Conservation (phyloP, 75 land plant genomes). For the Cryptomeria japonica region DNA sequence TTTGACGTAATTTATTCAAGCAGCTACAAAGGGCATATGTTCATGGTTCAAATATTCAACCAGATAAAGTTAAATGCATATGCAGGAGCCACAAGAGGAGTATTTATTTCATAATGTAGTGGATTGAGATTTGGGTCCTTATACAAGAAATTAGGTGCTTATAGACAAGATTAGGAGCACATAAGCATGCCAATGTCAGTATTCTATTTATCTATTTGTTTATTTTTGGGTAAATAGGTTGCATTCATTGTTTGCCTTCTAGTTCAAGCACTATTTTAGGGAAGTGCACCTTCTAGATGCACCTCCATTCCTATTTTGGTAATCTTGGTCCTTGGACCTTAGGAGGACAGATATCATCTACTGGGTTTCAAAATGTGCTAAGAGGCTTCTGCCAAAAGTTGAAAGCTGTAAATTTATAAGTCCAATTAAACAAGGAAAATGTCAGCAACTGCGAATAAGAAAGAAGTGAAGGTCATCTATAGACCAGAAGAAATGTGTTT, state of each 20-base stretch:
- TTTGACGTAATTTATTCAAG: neutral
- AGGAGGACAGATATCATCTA: neutral
- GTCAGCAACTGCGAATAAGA: neutral
- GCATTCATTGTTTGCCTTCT: neutral
- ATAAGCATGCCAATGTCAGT: too few species aligned
- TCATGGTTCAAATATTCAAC: neutral
- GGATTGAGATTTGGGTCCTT: neutral
- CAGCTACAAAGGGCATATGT: neutral
- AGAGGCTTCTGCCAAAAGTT: neutral
- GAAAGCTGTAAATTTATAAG: neutral
- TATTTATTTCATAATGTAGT: neutral
- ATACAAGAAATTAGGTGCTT: neutral
- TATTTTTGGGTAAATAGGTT: neutral
- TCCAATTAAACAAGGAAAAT: neutral
- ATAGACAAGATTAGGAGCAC: too few species aligned
- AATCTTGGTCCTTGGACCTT: neutral
- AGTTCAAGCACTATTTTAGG: neutral
- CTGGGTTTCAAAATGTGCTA: neutral
- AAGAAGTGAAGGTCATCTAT: neutral
- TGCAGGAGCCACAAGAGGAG: neutral
- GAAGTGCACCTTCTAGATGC: neutral
- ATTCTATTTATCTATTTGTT: too few species aligned
- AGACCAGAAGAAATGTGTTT: neutral
- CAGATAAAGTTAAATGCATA: neutral
- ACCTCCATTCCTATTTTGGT: neutral